Base-by-base conservation (phyloP, 176 grass and related monocot genomes). In the Poa pratensis region DNA sequence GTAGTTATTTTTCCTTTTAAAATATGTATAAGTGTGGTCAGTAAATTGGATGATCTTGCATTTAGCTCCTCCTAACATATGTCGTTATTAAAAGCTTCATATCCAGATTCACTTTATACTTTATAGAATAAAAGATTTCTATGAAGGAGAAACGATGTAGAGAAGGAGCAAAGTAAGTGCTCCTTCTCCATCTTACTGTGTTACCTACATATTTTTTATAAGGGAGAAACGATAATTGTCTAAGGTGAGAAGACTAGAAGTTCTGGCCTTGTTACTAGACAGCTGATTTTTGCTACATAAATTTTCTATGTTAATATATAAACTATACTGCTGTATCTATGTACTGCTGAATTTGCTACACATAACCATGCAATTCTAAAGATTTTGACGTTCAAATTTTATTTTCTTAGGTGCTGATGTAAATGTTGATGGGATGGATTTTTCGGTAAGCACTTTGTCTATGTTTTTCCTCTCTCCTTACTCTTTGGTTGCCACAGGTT, bases 361-460 rank as follows among this genome's bases (percentile, higher is more conserved):
- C 9, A 37, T 76, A 64, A 13, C 17, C 32, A 63, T 9, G 14
- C 4, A 19, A 37, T 63, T 78, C 27, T 61, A 88, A 50, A 61
- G 2, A 2, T 78, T 70, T 27, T 90, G 19, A 72, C 35, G 43
- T 82, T 70, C 6, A 34, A 59, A 55, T 82, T 46, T 73, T 46
- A 6, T 54, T 54, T 64, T 78, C 26, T 48, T 57, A 91, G 89
- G 87, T 70, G 79, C 75, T 77, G 88, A 96, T 57, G 80, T 99
- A 52, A 94, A 96, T 84, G 39, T 94, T 66, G 96, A 94, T 82
- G 96, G 93, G 28, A 99, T 99, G 96, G 96, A 99, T 87, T 92
- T 99, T 9, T 91, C 93, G 84, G 93, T 99, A 92, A 53, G 54
- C 43, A 78, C 20, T 61, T 20, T 5, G 15, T 58, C 65, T 30